Evolutionary conservation across 495 filamentous ascomycete genomes (phyloP).

Genomic region (Pyrenula massariospora): DNA sequence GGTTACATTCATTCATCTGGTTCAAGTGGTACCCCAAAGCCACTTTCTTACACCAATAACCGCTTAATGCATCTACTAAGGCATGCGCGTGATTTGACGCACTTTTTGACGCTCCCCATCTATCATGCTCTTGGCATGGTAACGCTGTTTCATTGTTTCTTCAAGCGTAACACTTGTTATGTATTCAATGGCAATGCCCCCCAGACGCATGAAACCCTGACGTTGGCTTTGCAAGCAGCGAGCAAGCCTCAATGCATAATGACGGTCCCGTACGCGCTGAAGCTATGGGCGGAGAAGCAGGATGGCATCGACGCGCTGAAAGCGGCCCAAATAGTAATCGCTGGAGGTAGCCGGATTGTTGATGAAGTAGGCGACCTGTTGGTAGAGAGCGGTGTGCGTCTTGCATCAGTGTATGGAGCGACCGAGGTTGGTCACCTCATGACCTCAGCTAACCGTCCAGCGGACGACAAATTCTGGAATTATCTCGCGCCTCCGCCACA

Average conservation of each 20-base stretch:
- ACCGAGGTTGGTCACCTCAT: constrained; percentile 27
- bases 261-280: constrained; percentile 33
- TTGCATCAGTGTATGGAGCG: constrained; percentile 36
- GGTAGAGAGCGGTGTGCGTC: constrained; percentile 39
- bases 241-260: neutral
- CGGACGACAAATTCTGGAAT: constrained; percentile 29
- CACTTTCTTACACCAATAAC: constrained; percentile 26
- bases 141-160: neutral
- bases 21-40: constrained; percentile 27
- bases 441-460: constrained; percentile 17
- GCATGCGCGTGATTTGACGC: neutral
- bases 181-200: neutral
- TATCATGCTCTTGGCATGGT: neutral
- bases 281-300: constrained; percentile 30
- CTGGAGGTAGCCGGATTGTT: constrained; percentile 33
- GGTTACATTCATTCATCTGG: constrained; percentile 27
- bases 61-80: neutral
- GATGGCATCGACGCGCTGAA: constrained; percentile 24
- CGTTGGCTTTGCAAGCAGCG: neutral
- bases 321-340: constrained; percentile 31
- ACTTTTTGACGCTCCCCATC: neutral
- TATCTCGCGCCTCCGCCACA: constrained; percentile 30
- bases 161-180: neutral
- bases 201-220: neutral
- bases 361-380: constrained; percentile 39